Evolutionary conservation across 129 eudicot species (phyloP).

Genomic region (Saposhnikovia divaricata): DNA sequence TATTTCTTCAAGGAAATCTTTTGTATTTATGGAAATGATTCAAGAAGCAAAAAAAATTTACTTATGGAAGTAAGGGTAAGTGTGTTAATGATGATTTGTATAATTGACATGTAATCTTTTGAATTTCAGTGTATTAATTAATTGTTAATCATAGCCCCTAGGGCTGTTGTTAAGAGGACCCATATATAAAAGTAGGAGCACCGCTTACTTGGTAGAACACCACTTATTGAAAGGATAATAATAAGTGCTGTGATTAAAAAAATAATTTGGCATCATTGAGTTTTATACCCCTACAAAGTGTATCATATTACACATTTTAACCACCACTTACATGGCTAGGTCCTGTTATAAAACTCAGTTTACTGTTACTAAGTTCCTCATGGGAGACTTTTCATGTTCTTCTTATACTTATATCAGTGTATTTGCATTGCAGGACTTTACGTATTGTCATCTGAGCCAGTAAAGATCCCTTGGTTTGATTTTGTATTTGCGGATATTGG

Average conservation of each 20-base stretch:
- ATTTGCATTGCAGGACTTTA: conserved; percentile 51
- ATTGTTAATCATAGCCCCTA: no score
- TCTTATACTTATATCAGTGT: background rate
- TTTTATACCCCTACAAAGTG: background rate
- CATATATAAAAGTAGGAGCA: no score
- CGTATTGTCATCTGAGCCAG: conserved; percentile 79
- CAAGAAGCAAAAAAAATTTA: no score
- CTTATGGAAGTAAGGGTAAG: no score
- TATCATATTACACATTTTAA: background rate
- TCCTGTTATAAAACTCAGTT: background rate
- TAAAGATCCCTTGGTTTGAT: conserved; percentile 87
- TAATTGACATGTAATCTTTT: no score
- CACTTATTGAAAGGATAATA: background rate
- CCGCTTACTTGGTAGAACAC: background rate
- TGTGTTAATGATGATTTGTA: no score
- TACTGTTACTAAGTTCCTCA: background rate
- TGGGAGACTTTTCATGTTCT: background rate
- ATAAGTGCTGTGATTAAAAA: background rate
- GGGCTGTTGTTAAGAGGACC: no score
- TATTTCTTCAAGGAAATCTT: no score
- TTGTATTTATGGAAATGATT: no score
- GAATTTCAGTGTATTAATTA: no score
- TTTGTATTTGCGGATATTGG: conserved; percentile 91
- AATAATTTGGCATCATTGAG: background rate
- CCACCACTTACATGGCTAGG: background rate